Evolutionary conservation across 257 asterid genomes (phyloP).

Genomic region (Solanum arcanum): DNA sequence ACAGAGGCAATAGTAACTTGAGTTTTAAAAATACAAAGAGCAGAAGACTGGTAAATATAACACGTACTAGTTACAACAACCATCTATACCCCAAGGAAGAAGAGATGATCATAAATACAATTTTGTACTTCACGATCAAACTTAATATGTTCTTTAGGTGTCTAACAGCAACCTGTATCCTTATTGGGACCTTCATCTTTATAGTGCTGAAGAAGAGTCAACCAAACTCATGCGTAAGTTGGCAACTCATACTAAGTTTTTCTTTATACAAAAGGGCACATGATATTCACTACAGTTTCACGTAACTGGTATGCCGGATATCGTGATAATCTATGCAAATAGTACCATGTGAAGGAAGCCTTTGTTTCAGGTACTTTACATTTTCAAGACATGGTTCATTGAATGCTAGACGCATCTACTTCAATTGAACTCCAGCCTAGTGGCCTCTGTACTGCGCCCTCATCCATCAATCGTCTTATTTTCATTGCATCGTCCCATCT

Average conservation of each 20-base stretch:
- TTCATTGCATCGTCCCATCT: conserved; percentile 25
- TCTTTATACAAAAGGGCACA: background rate
- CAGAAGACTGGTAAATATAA: background rate
- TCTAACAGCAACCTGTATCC: background rate
- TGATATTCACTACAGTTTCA: background rate
- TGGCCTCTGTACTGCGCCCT: conserved; percentile 16
- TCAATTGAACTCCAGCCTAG: conserved; percentile 29
- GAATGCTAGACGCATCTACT: background rate
- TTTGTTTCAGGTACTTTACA: background rate
- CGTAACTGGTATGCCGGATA: background rate
- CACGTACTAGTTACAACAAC: background rate
- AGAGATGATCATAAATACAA: background rate
- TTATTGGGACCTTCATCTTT: background rate
- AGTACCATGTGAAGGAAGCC: background rate
- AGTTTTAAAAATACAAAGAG: background rate
- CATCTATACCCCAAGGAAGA: background rate
- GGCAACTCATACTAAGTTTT: background rate
- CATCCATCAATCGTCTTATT: conserved; percentile 15
- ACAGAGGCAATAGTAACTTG: background rate
- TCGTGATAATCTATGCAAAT: background rate
- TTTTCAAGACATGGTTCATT: background rate
- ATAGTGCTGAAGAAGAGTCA: background rate
- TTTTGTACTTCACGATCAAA: background rate
- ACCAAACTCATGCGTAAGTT: background rate
- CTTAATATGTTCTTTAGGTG: background rate